Evolutionary conservation across 768 basidiomycete species (phyloP).

Genomic region (Leccinum barrowsii): DNA sequence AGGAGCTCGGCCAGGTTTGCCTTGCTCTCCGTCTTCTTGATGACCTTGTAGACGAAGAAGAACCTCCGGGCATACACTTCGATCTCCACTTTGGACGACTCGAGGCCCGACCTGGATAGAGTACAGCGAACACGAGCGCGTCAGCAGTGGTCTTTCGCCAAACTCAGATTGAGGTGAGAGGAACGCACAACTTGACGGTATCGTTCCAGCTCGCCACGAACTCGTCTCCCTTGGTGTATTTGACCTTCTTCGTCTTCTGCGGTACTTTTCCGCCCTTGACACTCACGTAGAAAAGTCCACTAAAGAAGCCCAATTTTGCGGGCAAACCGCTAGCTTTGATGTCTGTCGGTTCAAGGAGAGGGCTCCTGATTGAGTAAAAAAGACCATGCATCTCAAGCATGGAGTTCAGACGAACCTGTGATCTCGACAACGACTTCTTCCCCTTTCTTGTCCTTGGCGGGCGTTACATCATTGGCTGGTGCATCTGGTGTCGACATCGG

Average conservation of each 20-base stretch:
- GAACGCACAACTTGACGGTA: slow-evolving; percentile 25
- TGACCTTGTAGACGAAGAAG: slow-evolving; percentile 32
- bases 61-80: slow-evolving; percentile 32
- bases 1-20: slow-evolving; percentile 31
- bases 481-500: slow-evolving; percentile 14
- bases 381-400: no score
- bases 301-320: slow-evolving; percentile 30
- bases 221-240: slow-evolving; percentile 23
- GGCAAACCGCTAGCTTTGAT: slow-evolving; percentile 35
- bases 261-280: slow-evolving; percentile 28
- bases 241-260: slow-evolving; percentile 27
- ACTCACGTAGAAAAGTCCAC: slow-evolving; percentile 27
- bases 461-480: background rate
- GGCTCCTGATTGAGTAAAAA: background rate
- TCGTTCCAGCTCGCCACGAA: slow-evolving; percentile 30
- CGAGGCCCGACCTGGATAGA: slow-evolving; percentile 25
- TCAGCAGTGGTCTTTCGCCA: background rate
- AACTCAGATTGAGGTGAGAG: background rate
- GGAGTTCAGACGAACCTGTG: slow-evolving; percentile 15
- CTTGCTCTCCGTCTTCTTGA: slow-evolving; percentile 33
- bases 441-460: background rate
- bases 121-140: background rate
- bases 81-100: slow-evolving; percentile 32
- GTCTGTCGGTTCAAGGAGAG: slow-evolving; percentile 11
- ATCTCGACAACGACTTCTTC: slow-evolving; percentile 28